phyloP scores from a whole-genome alignment of 768 basidiomycete species.

The Tulasnella sp. region DNA sequence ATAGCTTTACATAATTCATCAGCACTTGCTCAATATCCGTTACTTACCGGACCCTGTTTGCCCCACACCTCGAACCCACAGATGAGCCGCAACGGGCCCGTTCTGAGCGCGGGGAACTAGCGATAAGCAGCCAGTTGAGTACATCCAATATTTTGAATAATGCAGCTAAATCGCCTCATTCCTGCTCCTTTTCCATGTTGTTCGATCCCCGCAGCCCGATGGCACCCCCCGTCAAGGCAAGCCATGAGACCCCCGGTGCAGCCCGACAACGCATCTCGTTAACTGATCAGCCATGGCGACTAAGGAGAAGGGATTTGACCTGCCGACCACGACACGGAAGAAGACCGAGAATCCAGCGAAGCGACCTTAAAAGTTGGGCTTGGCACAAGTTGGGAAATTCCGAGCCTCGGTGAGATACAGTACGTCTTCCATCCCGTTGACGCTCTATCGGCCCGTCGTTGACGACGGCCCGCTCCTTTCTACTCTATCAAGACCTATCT shows the following conservation, averaged over 20 bases:
- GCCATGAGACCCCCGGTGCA: not conserved
- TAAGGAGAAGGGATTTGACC: not conserved
- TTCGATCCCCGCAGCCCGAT: not conserved
- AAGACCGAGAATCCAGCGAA: not conserved
- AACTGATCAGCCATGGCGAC: not conserved
- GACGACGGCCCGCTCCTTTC: not conserved
- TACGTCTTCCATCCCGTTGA: not conserved
- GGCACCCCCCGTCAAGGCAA: not conserved
- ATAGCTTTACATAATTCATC: too few relatives aligned
- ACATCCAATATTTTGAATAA: not conserved
- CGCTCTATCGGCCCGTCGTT: not conserved
- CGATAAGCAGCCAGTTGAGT: too few relatives aligned
- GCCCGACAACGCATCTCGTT: too few relatives aligned
- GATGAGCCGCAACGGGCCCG: too few relatives aligned
- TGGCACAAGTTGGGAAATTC: not conserved
- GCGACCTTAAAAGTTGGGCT: slow-evolving; percentile 1
- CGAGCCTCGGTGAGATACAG: slow-evolving; percentile 13
- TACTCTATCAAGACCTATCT: not conserved
- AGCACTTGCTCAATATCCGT: too few relatives aligned
- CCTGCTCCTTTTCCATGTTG: too few relatives aligned
- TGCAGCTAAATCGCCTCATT: not conserved
- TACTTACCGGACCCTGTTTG: too few relatives aligned
- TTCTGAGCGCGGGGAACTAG: too few relatives aligned
- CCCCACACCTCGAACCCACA: too few relatives aligned
- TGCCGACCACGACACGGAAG: not conserved